A percentile compares a stretch with the other conserved stretches of the same genome.
phyloP scores from a whole-genome alignment of 495 filamentous ascomycete species.

The Schizothecium vesticola region DNA sequence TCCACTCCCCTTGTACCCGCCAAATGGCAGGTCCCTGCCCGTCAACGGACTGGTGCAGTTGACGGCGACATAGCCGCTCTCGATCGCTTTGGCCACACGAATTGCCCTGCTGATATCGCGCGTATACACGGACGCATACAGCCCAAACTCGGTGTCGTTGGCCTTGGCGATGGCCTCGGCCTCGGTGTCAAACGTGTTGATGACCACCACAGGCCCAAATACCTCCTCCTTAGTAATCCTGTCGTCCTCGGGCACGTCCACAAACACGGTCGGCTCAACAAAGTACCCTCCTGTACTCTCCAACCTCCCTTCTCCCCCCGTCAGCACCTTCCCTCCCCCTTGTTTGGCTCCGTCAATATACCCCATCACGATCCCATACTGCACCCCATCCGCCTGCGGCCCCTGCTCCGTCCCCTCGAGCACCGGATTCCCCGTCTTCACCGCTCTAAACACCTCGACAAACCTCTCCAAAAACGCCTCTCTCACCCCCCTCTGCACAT shows the following conservation, averaged over 20 bases:
- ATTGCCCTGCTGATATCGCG: conserved; percentile 63
- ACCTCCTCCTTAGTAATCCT: conserved; percentile 50
- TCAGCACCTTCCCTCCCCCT: conserved; percentile 20
- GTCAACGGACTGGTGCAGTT: conserved; percentile 38
- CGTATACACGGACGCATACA: conserved; percentile 72
- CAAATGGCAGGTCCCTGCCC: conserved; percentile 38
- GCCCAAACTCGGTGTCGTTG: conserved; percentile 67
- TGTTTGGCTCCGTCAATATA: conserved; percentile 35
- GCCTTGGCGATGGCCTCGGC: conserved; percentile 62
- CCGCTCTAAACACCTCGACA: conserved; percentile 50
- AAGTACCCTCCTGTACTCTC: conserved; percentile 37
- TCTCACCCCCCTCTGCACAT: conserved; percentile 58
- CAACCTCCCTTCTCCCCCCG: conserved; percentile 25
- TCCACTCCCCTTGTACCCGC: conserved; percentile 39
- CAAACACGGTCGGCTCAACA: conserved; percentile 67
- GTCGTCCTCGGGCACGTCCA: conserved; percentile 60
- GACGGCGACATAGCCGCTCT: conserved; percentile 54
- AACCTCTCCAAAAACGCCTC: conserved; percentile 53
- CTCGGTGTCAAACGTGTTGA: conserved; percentile 61
- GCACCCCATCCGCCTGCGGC: conserved; percentile 42
- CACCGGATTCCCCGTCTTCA: conserved; percentile 57
- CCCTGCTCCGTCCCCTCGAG: conserved; percentile 62
- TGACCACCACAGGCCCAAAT: conserved; percentile 66
- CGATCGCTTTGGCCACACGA: conserved; percentile 57
- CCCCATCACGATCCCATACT: conserved; percentile 30